phyloP scores from a whole-genome alignment of 805 yeast genomes.

The Candida arabinofermentans region DNA sequence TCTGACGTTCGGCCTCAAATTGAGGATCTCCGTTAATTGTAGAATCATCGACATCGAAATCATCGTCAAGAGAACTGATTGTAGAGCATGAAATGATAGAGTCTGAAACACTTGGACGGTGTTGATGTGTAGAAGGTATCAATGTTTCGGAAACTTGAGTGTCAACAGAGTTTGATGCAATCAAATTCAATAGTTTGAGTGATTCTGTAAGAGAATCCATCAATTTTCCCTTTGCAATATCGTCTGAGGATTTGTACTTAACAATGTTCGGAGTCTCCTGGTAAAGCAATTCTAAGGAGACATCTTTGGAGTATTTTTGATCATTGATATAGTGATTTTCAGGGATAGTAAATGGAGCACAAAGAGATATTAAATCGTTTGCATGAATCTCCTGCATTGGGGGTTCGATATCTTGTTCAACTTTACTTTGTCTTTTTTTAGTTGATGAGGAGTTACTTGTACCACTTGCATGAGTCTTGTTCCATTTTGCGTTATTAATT shows the following conservation, averaged over 20 bases:
- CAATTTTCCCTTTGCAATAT: slow-evolving; percentile 9
- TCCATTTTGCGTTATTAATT: not conserved
- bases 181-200: slow-evolving; percentile 9
- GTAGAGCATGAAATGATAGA: too few relatives aligned
- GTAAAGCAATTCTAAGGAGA: slow-evolving; percentile 9
- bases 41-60: too few relatives aligned
- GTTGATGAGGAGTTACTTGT: not conserved
- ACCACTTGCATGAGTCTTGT: not conserved
- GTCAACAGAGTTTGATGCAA: slow-evolving; percentile 1
- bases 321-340: slow-evolving; percentile 9
- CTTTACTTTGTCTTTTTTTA: not conserved
- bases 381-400: not conserved
- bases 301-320: slow-evolving; percentile 7
- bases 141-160: not conserved
- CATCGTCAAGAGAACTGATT: too few relatives aligned
- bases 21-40: too few relatives aligned
- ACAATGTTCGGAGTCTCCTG: slow-evolving; percentile 7
- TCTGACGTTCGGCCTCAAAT: too few relatives aligned
- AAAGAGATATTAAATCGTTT: slow-evolving; percentile 19
- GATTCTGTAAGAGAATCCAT: slow-evolving; percentile 8
- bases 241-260: slow-evolving; percentile 4
- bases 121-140: not conserved
- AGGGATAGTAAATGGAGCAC: slow-evolving; percentile 22
- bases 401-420: not conserved
- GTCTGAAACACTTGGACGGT: not conserved